A percentile compares a stretch with the other conserved stretches of the same genome.
Conservation (phyloP, 139 green algal genomes). For the Chlamydomonas asymmetrica region DNA sequence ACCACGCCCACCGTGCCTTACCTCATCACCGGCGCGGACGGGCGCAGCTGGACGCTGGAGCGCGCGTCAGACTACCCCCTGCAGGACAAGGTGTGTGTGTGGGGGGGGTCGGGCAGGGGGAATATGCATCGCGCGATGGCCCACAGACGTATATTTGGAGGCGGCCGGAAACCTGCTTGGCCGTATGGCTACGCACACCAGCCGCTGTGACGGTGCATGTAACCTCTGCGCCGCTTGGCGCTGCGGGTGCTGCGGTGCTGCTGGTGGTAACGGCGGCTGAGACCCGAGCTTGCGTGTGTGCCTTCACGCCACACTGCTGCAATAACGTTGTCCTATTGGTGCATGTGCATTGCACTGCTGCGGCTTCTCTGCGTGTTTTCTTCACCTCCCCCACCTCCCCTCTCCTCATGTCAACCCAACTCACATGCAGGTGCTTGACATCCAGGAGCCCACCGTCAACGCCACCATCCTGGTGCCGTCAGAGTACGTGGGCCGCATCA, state of each 20-base stretch:
- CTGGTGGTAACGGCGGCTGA: too few species aligned
- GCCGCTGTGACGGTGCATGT: too few species aligned
- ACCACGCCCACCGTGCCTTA: slow-evolving; percentile 91
- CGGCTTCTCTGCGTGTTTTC: too few species aligned
- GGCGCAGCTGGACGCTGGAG: slow-evolving; percentile 49
- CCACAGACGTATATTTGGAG: too few species aligned
- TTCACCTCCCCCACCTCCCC: not conserved
- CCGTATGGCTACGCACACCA: too few species aligned
- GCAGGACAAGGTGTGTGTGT: slow-evolving; percentile 30
- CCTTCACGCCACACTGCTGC: too few species aligned
- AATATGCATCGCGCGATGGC: not conserved
- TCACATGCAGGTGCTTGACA: slow-evolving; percentile 30
- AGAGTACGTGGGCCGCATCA: slow-evolving; percentile 69
- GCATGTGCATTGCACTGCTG: too few species aligned
- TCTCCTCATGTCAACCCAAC: not conserved
- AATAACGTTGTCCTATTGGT: too few species aligned
- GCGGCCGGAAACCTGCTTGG: too few species aligned
- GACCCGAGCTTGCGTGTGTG: too few species aligned
- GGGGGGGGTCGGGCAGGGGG: not conserved
- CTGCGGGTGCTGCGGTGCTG: too few species aligned
- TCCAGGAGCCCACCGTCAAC: slow-evolving; percentile 86
- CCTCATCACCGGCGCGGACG: slow-evolving; percentile 53
- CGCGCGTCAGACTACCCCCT: slow-evolving; percentile 73
- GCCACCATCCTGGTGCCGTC: slow-evolving; percentile 86
- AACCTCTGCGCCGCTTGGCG: too few species aligned